Evolutionary conservation across 805 yeast genomes (phyloP), one percentile per base, ranked within the genome.

Genomic region (Metschnikowia gelsemii): DNA sequence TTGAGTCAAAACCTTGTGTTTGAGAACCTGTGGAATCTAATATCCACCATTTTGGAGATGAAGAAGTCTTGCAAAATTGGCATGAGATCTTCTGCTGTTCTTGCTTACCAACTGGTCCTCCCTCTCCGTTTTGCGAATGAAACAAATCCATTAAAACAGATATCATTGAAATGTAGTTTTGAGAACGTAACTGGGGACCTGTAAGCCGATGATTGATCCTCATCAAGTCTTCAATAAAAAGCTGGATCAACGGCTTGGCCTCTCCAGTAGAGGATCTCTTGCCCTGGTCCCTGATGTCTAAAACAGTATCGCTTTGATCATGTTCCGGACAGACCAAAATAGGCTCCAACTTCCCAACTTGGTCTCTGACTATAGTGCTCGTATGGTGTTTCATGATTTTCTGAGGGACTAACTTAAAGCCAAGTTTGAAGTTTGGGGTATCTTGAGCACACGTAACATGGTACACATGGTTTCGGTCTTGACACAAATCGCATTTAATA

Each of bases 391-490:
- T 59, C 8, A 58, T 50, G 4, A 31, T 38, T 49, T 35, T 59
- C 20, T 57, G 46, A 17, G 52, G 51, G 8, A 43, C 56, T 4
- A 79, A 49, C 33, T 64, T 67, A 51, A 85, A 83, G 2, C 90
- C 91, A 34, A 80, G 46, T 42, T 60, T 58, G 50, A 64, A 70
- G n/a, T 66, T 66, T 0, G 65, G 56, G 5, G 67, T 56, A 40
- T 72, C 74, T 42, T 75, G 77, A 11, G 82, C 82, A 66, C 88
- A 84, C 0, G 81, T 81, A 1, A 76, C 66, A 59, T 82, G 87
- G 43, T 44, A 60, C 16, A 43, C 40, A 3, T 35, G 24, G n/a
- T 34, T 32, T 34, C 52, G 57, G 2, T 61, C 49, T 12, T 26
- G 23, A 53, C 86, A 81, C 12, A 62, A 41, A 12, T 62, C 64